Evolutionary conservation across 371 early-diverging fungal species (phyloP).

Genomic region (Lichtheimia ramosa): DNA sequence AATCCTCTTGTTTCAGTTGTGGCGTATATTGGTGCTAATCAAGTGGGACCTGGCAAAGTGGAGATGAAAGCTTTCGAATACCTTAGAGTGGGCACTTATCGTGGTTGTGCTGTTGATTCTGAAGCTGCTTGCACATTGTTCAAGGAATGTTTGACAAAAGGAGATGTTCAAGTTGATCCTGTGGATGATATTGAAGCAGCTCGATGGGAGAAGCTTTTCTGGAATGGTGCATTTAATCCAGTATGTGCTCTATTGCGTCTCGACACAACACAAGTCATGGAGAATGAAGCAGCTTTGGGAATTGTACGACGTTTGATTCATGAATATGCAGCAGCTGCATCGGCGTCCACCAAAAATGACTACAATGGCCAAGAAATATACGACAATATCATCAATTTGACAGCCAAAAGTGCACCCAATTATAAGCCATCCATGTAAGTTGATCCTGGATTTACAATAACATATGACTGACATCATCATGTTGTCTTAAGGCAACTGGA

Average conservation of each 20-base stretch:
- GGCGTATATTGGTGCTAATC: conserved; percentile 74
- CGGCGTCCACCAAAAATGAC: conserved; percentile 45
- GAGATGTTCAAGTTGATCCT: conserved; percentile 47
- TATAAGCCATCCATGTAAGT: conserved; percentile 68
- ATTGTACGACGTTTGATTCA: conserved; percentile 55
- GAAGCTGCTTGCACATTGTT: conserved; percentile 28
- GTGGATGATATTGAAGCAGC: conserved; percentile 63
- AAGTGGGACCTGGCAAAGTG: conserved; percentile 65
- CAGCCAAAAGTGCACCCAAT: conserved; percentile 33
- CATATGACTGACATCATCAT: not conserved
- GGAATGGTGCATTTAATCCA: conserved; percentile 82
- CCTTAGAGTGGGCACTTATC: conserved; percentile 30
- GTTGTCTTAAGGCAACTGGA: conserved; percentile 42
- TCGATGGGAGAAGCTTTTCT: conserved; percentile 82
- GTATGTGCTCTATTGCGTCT: conserved; percentile 69
- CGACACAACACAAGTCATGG: conserved; percentile 60
- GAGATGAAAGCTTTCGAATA: conserved; percentile 33
- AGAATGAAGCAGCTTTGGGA: conserved; percentile 47
- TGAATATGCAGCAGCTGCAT: conserved; percentile 57
- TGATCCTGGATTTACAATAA: not conserved
- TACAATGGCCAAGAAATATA: conserved; percentile 41
- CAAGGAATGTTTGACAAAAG: conserved; percentile 36
- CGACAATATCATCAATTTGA: conserved; percentile 44
- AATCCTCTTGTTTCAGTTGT: conserved; percentile 73
- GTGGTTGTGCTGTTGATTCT: conserved; percentile 17